phyloP scores from a whole-genome alignment of 1,284 basidiomycete species.

The Boletus smithii region DNA sequence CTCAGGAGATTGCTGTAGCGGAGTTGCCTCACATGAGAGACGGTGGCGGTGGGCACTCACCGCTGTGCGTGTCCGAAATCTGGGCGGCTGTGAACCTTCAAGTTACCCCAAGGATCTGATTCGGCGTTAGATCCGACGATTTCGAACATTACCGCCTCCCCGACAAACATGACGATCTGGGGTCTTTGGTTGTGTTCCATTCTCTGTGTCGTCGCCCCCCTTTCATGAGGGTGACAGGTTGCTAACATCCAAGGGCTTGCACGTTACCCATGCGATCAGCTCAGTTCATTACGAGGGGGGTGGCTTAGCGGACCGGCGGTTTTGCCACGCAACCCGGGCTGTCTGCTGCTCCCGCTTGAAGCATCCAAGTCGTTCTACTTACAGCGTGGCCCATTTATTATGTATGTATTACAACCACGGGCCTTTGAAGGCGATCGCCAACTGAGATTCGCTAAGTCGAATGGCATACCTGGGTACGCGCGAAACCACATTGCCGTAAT shows the following conservation, averaged over 20 bases:
- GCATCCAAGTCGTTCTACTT: too few species aligned
- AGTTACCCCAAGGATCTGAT: slow-evolving; percentile 18
- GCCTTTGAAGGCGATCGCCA: too few species aligned
- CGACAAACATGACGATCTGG: slow-evolving; percentile 15
- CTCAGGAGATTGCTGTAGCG: slow-evolving; percentile 14
- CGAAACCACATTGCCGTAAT: slow-evolving; percentile 29
- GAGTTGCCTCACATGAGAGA: slow-evolving; percentile 14
- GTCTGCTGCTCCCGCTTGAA: neutral
- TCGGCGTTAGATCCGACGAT: slow-evolving; percentile 22
- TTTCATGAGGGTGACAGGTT: slow-evolving; percentile 2
- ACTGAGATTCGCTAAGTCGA: slow-evolving; percentile 24
- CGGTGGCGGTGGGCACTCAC: slow-evolving; percentile 6
- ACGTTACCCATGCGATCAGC: slow-evolving; percentile 10
- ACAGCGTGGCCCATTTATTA: slow-evolving; percentile 1
- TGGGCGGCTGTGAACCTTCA: slow-evolving; percentile 2
- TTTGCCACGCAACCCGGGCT: too few species aligned
- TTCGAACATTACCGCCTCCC: slow-evolving; percentile 2
- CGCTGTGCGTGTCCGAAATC: slow-evolving; percentile 21
- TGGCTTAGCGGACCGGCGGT: slow-evolving; percentile 21
- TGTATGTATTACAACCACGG: slow-evolving; percentile 17
- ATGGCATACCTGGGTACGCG: slow-evolving; percentile 21
- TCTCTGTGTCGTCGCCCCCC: slow-evolving; percentile 8
- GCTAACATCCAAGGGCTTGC: too few species aligned
- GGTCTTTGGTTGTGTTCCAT: slow-evolving; percentile 22
- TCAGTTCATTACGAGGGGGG: slow-evolving; percentile 26